Conservation (phyloP, 2,329 filamentous ascomycete species). For the Immersiporthe knoxdaviesiana region DNA sequence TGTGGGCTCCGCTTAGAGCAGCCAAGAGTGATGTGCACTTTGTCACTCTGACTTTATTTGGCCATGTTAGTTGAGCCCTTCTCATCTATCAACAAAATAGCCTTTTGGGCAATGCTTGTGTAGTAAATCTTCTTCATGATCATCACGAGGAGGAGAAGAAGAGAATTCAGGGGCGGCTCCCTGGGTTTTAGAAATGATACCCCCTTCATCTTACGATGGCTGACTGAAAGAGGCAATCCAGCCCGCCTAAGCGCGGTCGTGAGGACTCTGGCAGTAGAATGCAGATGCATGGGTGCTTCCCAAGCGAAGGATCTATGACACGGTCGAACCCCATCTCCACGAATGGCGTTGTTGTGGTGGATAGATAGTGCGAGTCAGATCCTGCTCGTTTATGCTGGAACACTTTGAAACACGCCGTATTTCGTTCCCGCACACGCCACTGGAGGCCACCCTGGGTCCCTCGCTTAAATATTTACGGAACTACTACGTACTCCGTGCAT, state of each 20-base stretch:
- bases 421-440: not conserved
- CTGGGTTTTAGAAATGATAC: not conserved
- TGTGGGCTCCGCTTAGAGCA: not conserved
- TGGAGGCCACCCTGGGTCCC: not conserved
- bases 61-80: too few relatives aligned
- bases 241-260: constrained; percentile 22
- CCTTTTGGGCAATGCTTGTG: not conserved
- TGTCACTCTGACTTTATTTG: too few relatives aligned
- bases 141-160: not conserved
- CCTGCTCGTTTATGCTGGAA: constrained; percentile 13
- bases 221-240: constrained; percentile 1
- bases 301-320: constrained; percentile 5
- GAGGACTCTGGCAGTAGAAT: too few relatives aligned
- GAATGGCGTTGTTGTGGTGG: constrained; percentile 14
- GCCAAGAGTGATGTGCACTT: not conserved
- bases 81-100: not conserved
- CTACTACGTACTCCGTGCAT: not conserved
- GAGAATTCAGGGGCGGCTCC: constrained; percentile 7
- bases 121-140: not conserved
- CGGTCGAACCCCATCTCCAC: constrained; percentile 8
- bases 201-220: constrained; percentile 12
- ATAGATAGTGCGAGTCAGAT: constrained; percentile 13
- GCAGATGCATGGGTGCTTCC: not conserved
- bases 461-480: not conserved
- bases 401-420: constrained; percentile 21